Evolutionary conservation across 192 early-diverging fungal genomes (phyloP), one percentile per base, ranked within the genome.

Genomic region (Gryganskiella cystojenkinii): DNA sequence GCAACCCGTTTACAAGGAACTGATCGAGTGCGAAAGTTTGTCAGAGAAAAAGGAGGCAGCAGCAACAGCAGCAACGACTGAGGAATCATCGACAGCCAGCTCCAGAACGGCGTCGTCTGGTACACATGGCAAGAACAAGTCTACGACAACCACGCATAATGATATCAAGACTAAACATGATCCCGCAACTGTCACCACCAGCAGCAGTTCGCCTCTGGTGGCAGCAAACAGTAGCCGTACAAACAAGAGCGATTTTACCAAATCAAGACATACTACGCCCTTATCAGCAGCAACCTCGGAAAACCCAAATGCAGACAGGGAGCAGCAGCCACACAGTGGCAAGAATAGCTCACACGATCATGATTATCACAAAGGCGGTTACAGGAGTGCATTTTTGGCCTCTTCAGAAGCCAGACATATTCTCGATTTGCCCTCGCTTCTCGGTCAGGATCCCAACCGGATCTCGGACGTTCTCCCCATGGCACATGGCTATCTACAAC

Each of bases 361-460:
- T 2, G n/a, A 22, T 54, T 22, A 55, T 4, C 49, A 50, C 25
- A 37, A 40, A 56, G 31, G 45, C 15, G 60, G 35, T 10, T 49
- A 35, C 27, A 51, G 35, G n/a, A 71, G 34, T 27, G 50, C 53
- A 3, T 63, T 68, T 19, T 25, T 65, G 14, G 58, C 65, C 20
- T 76, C 72, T 9, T 44, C 40, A 44, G 72, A 76, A 27, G 72
- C 60, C 6, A 49, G 72, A 24, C 65, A 61, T 46, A 76, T 76
- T 28, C 60, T 76, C n/a, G 64, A 76, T 20, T 37, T 76, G 22
- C 72, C 72, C 1, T 57, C 72, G 3, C 53, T 76, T 20, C 35
- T 76, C 3, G 72, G 72, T 4, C 59, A 67, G 30, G 65, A 67
- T 14, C 72, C 72, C 13, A 35, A 56, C 22, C 59, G 28, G 65